A percentile compares a stretch with the other conserved stretches of the same genome.
phyloP scores from a whole-genome alignment of 176 grass and related monocot species.

The maize (Zea mays) region Zm-B73-REFERENCE-NAM-5.0 NC_050103.1:19589501-19590000 shows the following conservation, averaged over 20 bases:
- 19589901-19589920: conserved; percentile 17
- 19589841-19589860: conserved; percentile 18
- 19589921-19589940: conserved; percentile 1
- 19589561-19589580: background rate
- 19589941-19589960: conserved; percentile 28
- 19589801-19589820: background rate
- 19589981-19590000: conserved; percentile 21
- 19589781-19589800: conserved; percentile 1
- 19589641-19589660: conserved; percentile 16
- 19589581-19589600: background rate
- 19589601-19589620: conserved; percentile 18
- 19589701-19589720: conserved; percentile 17
- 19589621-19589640: conserved; percentile 20
- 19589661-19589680: conserved; percentile 23
- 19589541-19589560: conserved; percentile 14
- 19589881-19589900: conserved; percentile 14
- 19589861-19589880: conserved; percentile 15
- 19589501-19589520: background rate
- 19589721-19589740: conserved; percentile 5
- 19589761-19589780: conserved; percentile 8
- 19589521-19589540: background rate
- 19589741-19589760: background rate
- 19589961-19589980: conserved; percentile 30
- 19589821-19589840: conserved; percentile 13
- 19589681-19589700: background rate